Conservation (phyloP, 1,139 yeast genomes). For the Blastobotrys indianensis region DNA sequence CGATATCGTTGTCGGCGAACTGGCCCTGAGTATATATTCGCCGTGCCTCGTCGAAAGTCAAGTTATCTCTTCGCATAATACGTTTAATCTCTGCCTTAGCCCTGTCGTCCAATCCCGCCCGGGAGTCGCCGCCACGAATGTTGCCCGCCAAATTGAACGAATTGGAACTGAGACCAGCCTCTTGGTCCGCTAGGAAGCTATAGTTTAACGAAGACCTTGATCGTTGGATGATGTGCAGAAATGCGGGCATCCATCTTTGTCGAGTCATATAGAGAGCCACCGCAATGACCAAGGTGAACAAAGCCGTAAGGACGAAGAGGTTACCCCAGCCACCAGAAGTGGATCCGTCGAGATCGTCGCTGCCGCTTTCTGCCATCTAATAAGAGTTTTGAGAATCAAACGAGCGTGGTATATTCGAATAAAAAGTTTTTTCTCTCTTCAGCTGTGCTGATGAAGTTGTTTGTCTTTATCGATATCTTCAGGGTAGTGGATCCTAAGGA, state of each 20-base stretch:
- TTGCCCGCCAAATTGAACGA: slow-evolving; percentile 54
- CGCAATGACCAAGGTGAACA: slow-evolving; percentile 4
- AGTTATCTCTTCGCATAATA: slow-evolving; percentile 47
- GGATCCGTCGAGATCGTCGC: neutral
- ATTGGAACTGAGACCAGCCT: slow-evolving; percentile 58
- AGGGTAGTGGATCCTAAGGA: no score
- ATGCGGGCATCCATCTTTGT: neutral
- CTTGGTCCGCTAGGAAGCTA: slow-evolving; percentile 55
- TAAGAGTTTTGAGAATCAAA: neutral
- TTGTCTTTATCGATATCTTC: no score
- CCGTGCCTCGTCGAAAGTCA: slow-evolving; percentile 70
- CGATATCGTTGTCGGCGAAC: slow-evolving; percentile 51
- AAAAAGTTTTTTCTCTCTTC: no score
- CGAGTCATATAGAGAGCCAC: slow-evolving; percentile 3
- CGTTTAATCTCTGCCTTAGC: slow-evolving; percentile 48
- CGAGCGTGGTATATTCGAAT: no score
- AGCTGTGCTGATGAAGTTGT: neutral
- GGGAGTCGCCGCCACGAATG: slow-evolving; percentile 42
- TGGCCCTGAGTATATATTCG: slow-evolving; percentile 43
- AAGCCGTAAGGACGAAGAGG: neutral
- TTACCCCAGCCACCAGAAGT: slow-evolving; percentile 9
- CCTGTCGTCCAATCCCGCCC: slow-evolving; percentile 55
- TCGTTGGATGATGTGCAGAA: neutral
- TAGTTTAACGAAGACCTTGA: slow-evolving; percentile 6
- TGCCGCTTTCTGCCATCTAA: neutral